Evolutionary conservation across 2,329 filamentous ascomycete species (phyloP), one percentile per base, ranked within the genome.

Genomic region (Capronia americana): DNA sequence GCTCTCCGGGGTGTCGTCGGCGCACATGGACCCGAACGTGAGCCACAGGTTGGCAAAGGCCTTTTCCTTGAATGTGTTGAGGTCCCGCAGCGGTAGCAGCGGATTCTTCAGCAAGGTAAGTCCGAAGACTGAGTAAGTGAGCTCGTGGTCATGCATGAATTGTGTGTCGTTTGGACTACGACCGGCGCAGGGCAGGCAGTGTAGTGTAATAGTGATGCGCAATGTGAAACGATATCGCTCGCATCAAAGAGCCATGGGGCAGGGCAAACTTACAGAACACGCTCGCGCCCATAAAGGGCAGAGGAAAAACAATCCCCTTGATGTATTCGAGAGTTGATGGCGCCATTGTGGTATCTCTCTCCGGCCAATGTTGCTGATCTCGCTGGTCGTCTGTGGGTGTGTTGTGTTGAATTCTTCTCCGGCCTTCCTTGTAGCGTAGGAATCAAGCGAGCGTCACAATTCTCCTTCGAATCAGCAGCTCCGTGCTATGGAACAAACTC

Each of bases 1-100:
- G 5, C n/a, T 24, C 17, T 32, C 8, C 1, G 66, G 66, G 26
- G 53, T 61, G 23, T 69, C 41, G 38, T 54, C 57, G 28, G 66
- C 59, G 55, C 26, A 66, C 24, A 56, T 46, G n/a, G 61, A 23
- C 8, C 66, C 66, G 28, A 63, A 60, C 46, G 46, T 61, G 50
- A 60, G 34, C 63, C 66, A 69, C 23, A 69, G 24, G 28, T 30
- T 20, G 2, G 66, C 66, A 24, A 69, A 69, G 3, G 64, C 56
- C 24, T 66, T 66, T 41, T 69, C 66, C 48, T 66, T 66, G 63
- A 53, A 66, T 4, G 60, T 1, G 70, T 70, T 2, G 79, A 70
- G 55, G 26, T 63, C 53, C 30, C 20, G 53, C 8, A 67, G 44
- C 17, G 63, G 53, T 14, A 69, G 63, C 2, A 62, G 56, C 1